Conservation (phyloP, 2,329 filamentous ascomycete genomes). For the Trichoderma atrobrunneum region DNA sequence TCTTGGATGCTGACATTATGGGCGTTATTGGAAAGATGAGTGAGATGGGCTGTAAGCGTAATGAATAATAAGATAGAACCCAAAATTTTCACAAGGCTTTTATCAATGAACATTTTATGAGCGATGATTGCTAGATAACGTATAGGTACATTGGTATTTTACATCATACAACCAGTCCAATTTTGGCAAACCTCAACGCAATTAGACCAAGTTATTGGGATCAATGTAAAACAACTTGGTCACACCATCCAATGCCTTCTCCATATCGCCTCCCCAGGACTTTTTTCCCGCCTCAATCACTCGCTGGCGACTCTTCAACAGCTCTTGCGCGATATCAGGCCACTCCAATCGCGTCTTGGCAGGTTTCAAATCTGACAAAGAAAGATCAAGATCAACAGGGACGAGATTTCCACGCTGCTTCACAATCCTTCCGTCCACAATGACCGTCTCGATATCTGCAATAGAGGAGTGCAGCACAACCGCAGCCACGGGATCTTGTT, state of each 20-base stretch:
- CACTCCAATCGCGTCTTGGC: neutral
- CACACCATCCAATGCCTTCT: neutral
- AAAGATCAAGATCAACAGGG: conserved; percentile 6
- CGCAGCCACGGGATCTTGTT: conserved; percentile 49
- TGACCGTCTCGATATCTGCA: conserved; percentile 48
- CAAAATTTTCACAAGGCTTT: neutral
- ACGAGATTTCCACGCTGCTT: conserved; percentile 43
- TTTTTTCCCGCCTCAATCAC: conserved; percentile 5
- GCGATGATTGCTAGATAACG: neutral
- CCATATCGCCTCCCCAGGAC: neutral
- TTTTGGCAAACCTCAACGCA: neutral
- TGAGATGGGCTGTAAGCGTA: neutral
- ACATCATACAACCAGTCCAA: neutral
- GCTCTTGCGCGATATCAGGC: conserved; percentile 8
- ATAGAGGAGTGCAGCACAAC: conserved; percentile 51
- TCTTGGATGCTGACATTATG: neutral
- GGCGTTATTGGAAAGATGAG: neutral
- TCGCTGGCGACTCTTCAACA: neutral
- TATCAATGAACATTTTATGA: neutral
- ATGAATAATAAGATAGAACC: neutral
- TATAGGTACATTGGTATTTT: neutral
- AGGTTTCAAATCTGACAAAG: neutral
- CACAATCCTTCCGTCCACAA: conserved; percentile 46
- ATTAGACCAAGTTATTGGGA: neutral
- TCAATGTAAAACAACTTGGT: neutral